Evolutionary conservation across 129 eudicot genomes (phyloP).

Genomic region (Flaveria bidentis): DNA sequence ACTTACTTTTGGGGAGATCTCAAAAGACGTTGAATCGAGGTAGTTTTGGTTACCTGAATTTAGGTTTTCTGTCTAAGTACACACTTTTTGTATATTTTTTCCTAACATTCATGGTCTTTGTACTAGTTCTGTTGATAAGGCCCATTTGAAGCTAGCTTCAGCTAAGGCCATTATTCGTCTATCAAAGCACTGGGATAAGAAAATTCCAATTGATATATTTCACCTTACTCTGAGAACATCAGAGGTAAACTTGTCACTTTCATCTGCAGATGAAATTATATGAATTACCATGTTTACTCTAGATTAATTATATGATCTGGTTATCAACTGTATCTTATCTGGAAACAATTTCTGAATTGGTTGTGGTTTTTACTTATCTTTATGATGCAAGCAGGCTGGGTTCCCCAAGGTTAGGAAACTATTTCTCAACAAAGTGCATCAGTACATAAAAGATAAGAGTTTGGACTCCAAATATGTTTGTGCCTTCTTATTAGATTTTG

Average conservation of each 20-base stretch:
- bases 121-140: conserved; percentile 78
- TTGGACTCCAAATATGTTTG: conserved; percentile 91
- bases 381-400: conserved; percentile 47
- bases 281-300: neutral
- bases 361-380: conserved; percentile 1
- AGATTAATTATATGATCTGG: conserved; percentile 13
- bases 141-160: conserved; percentile 87
- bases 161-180: conserved; percentile 92
- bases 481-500: conserved; percentile 68
- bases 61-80: conserved; percentile 7
- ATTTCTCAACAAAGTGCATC: conserved; percentile 78
- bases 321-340: neutral
- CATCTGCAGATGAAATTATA: neutral
- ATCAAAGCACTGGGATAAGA: conserved; percentile 87
- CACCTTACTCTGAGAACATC: conserved; percentile 73
- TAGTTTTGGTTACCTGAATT: conserved; percentile 30
- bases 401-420: conserved; percentile 72
- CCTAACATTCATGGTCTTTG: neutral
- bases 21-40: conserved; percentile 77
- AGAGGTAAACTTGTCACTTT: conserved; percentile 55
- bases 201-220: conserved; percentile 70
- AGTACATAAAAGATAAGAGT: conserved; percentile 72
- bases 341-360: conserved; percentile 8
- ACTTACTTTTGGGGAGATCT: conserved; percentile 74
- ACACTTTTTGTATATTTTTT: neutral